Evolutionary conservation across 257 asterid species (phyloP).

Genomic region (Plectranthus barbatus): DNA sequence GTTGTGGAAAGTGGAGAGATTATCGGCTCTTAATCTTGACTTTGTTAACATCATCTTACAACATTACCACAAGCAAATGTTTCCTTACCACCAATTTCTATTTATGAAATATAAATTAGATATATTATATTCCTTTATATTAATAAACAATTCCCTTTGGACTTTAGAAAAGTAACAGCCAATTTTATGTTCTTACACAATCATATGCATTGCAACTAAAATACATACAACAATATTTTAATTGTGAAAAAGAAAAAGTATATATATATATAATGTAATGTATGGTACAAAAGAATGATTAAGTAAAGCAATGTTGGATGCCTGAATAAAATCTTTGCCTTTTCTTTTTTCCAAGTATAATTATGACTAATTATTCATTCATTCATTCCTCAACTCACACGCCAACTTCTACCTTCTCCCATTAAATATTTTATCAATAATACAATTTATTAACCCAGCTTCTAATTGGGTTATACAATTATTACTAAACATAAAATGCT

Average conservation of each 20-base stretch:
- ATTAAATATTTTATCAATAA: background rate
- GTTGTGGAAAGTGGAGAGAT: slow-evolving; percentile 1
- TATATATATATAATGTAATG: too few relatives aligned
- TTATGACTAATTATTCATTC: slow-evolving; percentile 27
- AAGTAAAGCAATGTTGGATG: slow-evolving; percentile 12
- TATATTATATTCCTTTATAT: background rate
- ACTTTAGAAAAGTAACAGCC: background rate
- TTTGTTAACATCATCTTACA: background rate
- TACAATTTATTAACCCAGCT: too few relatives aligned
- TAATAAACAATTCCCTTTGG: background rate
- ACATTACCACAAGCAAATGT: background rate
- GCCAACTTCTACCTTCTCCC: slow-evolving; percentile 9
- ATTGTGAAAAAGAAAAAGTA: background rate
- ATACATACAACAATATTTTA: too few relatives aligned
- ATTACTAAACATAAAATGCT: too few relatives aligned
- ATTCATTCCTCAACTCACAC: slow-evolving; percentile 17
- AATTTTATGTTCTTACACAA: background rate
- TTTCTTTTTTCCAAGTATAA: background rate
- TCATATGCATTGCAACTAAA: too few relatives aligned
- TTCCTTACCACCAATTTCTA: background rate
- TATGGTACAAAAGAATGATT: background rate
- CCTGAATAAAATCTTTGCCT: slow-evolving; percentile 13
- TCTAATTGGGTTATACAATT: too few relatives aligned
- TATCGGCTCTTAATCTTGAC: background rate
- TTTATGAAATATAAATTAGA: too few relatives aligned